These are phyloP conservation scores for Pseudogymnoascus sp. DNA, from an alignment of 2,329 filamentous ascomycete species.

Conservation along the genomic window DNA sequence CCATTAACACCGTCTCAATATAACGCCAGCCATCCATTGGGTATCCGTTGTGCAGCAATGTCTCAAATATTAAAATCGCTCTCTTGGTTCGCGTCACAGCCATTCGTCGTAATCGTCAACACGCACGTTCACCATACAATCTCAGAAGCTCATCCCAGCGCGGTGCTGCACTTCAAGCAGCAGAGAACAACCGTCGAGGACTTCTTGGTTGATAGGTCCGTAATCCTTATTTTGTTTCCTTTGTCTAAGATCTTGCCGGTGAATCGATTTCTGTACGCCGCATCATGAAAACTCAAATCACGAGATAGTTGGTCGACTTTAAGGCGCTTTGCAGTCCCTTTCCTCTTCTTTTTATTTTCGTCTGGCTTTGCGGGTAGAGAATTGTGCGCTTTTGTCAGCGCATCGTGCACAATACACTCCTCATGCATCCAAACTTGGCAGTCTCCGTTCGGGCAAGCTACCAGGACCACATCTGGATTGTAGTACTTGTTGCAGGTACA, in stretches of 20 bases:
- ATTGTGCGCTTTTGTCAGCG: constrained; percentile 24
- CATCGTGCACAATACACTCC: constrained; percentile 29
- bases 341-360: constrained; percentile 14
- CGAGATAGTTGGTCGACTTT: background rate
- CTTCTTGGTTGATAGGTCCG: constrained; percentile 13
- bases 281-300: constrained; percentile 5
- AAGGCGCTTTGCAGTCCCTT: constrained; percentile 19
- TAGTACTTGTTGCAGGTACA: constrained; percentile 32
- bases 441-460: constrained; percentile 28
- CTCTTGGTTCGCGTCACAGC: background rate
- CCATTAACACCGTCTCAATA: background rate
- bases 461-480: constrained; percentile 30
- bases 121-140: background rate
- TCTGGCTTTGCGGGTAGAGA: background rate
- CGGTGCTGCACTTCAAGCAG: constrained; percentile 23
- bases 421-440: constrained; percentile 33
- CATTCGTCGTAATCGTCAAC: background rate
- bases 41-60: background rate
- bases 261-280: constrained; percentile 12
- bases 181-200: constrained; percentile 19
- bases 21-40: background rate
- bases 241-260: constrained; percentile 13
- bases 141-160: constrained; percentile 17
- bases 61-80: background rate
- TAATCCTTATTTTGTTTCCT: constrained; percentile 21